Evolutionary conservation across 2,329 filamentous ascomycete genomes (phyloP).

Genomic region (Blumeriella jaapii): DNA sequence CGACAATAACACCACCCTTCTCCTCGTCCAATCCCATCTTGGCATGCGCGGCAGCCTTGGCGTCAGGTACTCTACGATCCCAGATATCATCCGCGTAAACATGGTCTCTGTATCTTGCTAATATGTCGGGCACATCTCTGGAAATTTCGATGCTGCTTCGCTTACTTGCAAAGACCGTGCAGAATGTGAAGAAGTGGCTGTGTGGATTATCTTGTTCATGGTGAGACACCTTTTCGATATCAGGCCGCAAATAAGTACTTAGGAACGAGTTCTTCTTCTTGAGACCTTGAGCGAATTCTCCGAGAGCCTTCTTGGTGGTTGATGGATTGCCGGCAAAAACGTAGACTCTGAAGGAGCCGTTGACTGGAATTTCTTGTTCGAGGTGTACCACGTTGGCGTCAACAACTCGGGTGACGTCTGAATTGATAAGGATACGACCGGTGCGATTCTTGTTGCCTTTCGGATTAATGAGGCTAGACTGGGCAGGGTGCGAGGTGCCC

Average conservation of each 20-base stretch:
- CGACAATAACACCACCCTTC: slow-evolving; percentile 68
- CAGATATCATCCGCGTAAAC: slow-evolving; percentile 78
- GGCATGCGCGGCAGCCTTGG: slow-evolving; percentile 64
- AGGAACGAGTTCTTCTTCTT: slow-evolving; percentile 62
- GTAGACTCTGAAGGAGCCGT: slow-evolving; percentile 79
- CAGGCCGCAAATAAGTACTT: slow-evolving; percentile 48
- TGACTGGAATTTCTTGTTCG: slow-evolving; percentile 80
- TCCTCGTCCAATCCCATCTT: slow-evolving; percentile 75
- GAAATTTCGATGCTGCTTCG: slow-evolving; percentile 62
- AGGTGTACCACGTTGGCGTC: slow-evolving; percentile 86
- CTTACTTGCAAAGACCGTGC: slow-evolving; percentile 59
- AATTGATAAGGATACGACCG: slow-evolving; percentile 65
- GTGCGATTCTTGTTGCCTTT: slow-evolving; percentile 54
- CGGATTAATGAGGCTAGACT: slow-evolving; percentile 59
- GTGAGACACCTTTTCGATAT: slow-evolving; percentile 52
- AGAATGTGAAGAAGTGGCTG: slow-evolving; percentile 69
- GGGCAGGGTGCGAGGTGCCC: slow-evolving; percentile 59
- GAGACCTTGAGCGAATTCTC: slow-evolving; percentile 57
- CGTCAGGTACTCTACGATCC: slow-evolving; percentile 57
- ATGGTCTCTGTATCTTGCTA: slow-evolving; percentile 69
- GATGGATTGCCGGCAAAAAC: slow-evolving; percentile 65
- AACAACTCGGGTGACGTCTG: slow-evolving; percentile 73
- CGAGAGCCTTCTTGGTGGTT: slow-evolving; percentile 49
- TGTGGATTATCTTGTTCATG: slow-evolving; percentile 82
- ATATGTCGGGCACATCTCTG: slow-evolving; percentile 54